A percentile compares a stretch with the other conserved stretches of the same genome.
These are phyloP conservation scores for Lachnellula hyalina DNA, from an alignment of 2,329 filamentous ascomycete genomes.

Conservation along the genomic window DNA sequence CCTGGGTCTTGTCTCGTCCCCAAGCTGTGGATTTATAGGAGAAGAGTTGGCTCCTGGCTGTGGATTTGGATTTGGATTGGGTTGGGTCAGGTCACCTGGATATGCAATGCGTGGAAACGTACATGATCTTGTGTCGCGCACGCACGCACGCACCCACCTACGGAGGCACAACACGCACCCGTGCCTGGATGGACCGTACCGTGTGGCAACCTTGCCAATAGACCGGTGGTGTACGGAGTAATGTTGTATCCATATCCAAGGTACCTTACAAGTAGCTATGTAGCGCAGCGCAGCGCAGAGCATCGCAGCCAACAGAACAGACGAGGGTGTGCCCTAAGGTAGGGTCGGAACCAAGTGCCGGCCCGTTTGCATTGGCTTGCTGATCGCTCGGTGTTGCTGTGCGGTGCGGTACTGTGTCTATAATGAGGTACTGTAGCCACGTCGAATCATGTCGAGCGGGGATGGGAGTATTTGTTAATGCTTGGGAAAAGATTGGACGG, in stretches of 20 bases:
- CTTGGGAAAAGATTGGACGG: background rate
- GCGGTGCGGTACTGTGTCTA: background rate
- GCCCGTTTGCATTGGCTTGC: background rate
- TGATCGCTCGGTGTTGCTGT: background rate
- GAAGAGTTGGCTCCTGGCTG: background rate
- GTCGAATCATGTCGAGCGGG: background rate
- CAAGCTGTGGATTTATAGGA: too few relatives aligned
- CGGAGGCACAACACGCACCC: background rate
- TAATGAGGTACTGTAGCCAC: background rate
- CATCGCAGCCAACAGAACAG: background rate
- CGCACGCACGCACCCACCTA: background rate
- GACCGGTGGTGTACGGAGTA: background rate
- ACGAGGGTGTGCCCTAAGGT: background rate
- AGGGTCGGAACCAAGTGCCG: background rate
- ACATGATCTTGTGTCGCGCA: background rate
- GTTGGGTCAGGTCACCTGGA: background rate
- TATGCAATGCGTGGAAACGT: background rate
- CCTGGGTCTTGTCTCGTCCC: too few relatives aligned
- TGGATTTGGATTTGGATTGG: background rate
- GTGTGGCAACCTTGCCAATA: background rate
- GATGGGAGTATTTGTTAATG: background rate
- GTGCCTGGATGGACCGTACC: background rate
- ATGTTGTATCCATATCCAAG: background rate
- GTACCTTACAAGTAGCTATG: too few relatives aligned
- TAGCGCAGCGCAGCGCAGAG: background rate